These are phyloP conservation scores for Hsuehochloa calcarea DNA, from an alignment of 176 grass and related monocot genomes.

Conservation along the genomic window DNA sequence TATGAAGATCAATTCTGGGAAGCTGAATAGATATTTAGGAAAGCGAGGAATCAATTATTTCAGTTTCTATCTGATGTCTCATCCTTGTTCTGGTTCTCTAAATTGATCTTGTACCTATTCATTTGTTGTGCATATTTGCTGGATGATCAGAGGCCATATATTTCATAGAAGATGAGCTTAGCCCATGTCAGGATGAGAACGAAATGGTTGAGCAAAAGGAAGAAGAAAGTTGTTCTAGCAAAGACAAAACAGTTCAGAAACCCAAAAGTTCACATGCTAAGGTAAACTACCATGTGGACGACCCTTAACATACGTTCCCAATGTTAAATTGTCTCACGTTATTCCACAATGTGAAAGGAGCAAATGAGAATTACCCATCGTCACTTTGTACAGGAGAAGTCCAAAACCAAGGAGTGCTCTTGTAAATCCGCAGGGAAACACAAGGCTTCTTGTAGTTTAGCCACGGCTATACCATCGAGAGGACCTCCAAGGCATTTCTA, in stretches of 20 bases:
- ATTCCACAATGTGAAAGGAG: not conserved
- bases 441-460: constrained; percentile 50
- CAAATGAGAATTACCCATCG: not conserved
- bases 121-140: constrained; percentile 13
- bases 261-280: constrained; percentile 24
- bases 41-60: not conserved
- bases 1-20: not conserved
- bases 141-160: not conserved
- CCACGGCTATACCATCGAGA: constrained; percentile 26
- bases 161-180: constrained; percentile 34
- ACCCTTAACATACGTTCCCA: not conserved
- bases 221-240: constrained; percentile 29
- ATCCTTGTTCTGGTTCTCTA: constrained; percentile 7
- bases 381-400: constrained; percentile 27
- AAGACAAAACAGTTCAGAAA: constrained; percentile 24
- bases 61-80: not conserved
- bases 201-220: constrained; percentile 5
- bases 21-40: not conserved
- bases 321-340: not conserved
- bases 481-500: constrained; percentile 43
- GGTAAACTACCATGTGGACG: constrained; percentile 20
- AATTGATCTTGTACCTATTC: not conserved
- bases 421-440: constrained; percentile 63
- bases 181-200: constrained; percentile 12
- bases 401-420: constrained; percentile 48